Evolutionary conservation across 441 rosid genomes (phyloP), one percentile per base, ranked within the genome.

Genomic region (Dalechampia spathulata): DNA sequence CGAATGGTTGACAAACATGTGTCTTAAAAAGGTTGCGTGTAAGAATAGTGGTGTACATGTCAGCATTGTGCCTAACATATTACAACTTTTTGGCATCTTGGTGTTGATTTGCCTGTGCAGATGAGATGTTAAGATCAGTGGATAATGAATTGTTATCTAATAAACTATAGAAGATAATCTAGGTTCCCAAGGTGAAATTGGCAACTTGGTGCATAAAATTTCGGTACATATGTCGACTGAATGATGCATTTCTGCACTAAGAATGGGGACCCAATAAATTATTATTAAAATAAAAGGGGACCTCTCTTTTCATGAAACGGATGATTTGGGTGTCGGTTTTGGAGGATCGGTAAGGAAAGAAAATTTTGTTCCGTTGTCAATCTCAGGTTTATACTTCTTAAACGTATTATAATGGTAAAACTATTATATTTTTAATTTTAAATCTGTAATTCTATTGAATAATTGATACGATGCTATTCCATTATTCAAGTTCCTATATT

Each of bases 61-160:
- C 85, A 73, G 75, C 75, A 40, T 11, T 44, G 28, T 61, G 78
- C 81, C 85, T 76, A 76, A 72, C 82, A 63, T 54, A 21, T 16
- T 36, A 17, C 7, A 30, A 22, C 30, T 3, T 50, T 56, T 61
- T 12, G 37, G 28, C 15, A 6, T 49, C 16, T 43, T 25, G 34
- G 39, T 5, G 19, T 11, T 68, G 28, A 46, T 53, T 54, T 61
- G 68, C 45, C 6, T 16, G 1, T n/a, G 2, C 2, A 41, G 45
- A 16, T 41, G 16, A n/a, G 7, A 41, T 6, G 44, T 62, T 60
- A 17, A 8, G n/a, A 74, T 72, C 63, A 76, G 90, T 79, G 82
- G 86, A 72, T 55, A 73, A 54, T 70, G 70, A 27, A 69, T 47
- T 60, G 72, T 68, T 67, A 62, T 22, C n/a, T n/a, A n/a, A n/a